A percentile compares a stretch with the other conserved stretches of the same genome.
Evolutionary conservation across 352 stramenopile genomes (phyloP).

Genomic region (Phytopythium montanum): DNA sequence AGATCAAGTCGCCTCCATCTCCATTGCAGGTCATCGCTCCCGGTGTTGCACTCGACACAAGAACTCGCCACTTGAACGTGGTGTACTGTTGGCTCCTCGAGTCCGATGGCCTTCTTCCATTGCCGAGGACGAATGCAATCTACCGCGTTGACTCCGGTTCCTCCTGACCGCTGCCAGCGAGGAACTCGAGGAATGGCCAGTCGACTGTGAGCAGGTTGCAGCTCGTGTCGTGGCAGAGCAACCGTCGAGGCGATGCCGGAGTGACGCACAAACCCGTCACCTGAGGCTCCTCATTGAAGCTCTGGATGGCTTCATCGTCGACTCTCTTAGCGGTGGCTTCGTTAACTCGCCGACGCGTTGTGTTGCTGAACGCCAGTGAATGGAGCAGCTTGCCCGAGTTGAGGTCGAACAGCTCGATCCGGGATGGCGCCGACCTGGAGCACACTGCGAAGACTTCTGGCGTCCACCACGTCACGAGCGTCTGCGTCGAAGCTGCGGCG

Average conservation of each 20-base stretch:
- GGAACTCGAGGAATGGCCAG: slow-evolving; percentile 47
- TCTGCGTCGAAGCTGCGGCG: slow-evolving; percentile 30
- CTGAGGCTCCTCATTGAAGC: slow-evolving; percentile 19
- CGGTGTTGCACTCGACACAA: too few species aligned
- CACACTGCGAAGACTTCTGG: slow-evolving; percentile 39
- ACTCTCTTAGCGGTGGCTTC: slow-evolving; percentile 2
- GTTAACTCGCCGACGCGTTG: neutral
- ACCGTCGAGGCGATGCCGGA: neutral
- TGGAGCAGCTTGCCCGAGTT: slow-evolving; percentile 37
- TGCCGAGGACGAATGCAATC: neutral
- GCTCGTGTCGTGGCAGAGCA: slow-evolving; percentile 48
- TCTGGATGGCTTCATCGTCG: neutral
- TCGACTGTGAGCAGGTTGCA: slow-evolving; percentile 26
- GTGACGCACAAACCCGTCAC: slow-evolving; percentile 28
- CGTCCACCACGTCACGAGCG: slow-evolving; percentile 48
- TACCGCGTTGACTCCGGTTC: neutral
- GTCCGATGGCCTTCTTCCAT: neutral
- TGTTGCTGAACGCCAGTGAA: slow-evolving; percentile 27
- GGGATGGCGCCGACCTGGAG: slow-evolving; percentile 24
- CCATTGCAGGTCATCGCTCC: too few species aligned
- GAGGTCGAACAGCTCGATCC: slow-evolving; percentile 49
- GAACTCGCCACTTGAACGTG: too few species aligned
- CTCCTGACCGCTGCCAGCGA: neutral
- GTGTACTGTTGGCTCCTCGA: too few species aligned
- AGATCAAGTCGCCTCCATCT: too few species aligned